These are phyloP conservation scores for Entophlyctis helioformis DNA, from an alignment of 192 early-diverging fungal genomes.

Conservation along the genomic window DNA sequence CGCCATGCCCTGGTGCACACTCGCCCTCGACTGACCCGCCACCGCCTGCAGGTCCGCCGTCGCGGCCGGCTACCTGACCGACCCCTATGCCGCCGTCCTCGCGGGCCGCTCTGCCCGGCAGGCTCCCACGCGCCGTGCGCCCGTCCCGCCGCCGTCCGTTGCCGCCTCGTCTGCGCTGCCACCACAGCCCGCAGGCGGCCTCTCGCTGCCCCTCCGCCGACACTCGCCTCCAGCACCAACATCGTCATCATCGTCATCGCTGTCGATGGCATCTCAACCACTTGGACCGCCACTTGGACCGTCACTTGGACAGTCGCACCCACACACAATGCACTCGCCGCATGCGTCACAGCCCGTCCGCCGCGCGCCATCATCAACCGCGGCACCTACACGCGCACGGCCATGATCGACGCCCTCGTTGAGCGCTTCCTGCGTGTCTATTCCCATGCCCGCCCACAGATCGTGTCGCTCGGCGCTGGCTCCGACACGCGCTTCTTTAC, in stretches of 20 bases:
- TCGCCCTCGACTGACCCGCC: not conserved
- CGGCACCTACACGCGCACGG: constrained; percentile 70
- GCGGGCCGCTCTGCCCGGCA: no score
- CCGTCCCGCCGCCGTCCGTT: no score
- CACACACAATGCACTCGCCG: no score
- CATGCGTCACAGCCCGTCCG: not conserved
- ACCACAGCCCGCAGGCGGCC: no score
- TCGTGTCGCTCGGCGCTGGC: constrained; percentile 82
- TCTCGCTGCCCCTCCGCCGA: no score
- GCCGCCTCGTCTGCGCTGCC: no score
- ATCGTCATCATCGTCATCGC: no score
- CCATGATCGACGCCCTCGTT: constrained; percentile 53
- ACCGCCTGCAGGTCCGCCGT: constrained; percentile 57
- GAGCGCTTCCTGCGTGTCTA: constrained; percentile 42
- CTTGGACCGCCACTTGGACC: not conserved
- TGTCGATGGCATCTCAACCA: not conserved
- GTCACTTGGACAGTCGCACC: no score
- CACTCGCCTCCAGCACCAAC: no score
- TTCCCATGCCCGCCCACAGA: constrained; percentile 43
- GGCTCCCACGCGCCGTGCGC: no score
- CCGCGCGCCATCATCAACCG: not conserved
- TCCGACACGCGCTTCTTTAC: constrained; percentile 86
- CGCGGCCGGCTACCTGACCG: no score
- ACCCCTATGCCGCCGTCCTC: no score
- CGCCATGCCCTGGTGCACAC: not conserved